phyloP scores from a whole-genome alignment of 768 basidiomycete genomes.

The Trametes gibbosa region DNA sequence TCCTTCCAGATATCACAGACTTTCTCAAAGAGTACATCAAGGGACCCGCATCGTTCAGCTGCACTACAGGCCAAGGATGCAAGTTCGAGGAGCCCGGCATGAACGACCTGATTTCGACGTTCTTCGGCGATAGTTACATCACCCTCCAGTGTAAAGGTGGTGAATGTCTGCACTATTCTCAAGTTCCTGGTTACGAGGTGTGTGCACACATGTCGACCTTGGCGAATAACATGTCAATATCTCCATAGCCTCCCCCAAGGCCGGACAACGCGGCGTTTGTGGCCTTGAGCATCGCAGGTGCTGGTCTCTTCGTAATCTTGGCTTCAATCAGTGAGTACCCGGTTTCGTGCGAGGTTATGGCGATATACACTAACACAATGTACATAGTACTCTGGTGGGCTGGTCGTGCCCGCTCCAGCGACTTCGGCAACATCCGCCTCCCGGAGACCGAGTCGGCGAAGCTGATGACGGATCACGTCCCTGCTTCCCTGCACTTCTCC shows the following conservation, averaged over 20 bases:
- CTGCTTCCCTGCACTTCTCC: conserved; percentile 90
- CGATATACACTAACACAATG: not conserved
- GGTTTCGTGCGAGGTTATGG: conserved; percentile 4
- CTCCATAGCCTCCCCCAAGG: conserved; percentile 63
- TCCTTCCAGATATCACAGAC: conserved; percentile 78
- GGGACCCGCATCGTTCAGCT: conserved; percentile 87
- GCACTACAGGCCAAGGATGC: conserved; percentile 69
- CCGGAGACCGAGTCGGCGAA: conserved; percentile 80
- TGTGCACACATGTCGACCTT: conserved; percentile 23
- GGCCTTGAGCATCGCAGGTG: conserved; percentile 79
- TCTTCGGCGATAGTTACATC: conserved; percentile 92
- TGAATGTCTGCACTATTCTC: conserved; percentile 90
- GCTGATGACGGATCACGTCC: conserved; percentile 92
- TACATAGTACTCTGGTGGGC: conserved; percentile 82
- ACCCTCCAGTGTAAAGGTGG: conserved; percentile 84
- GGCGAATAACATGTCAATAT: not conserved
- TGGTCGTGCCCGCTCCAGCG: conserved; percentile 67
- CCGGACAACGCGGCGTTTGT: conserved; percentile 83
- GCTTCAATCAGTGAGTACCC: conserved; percentile 52
- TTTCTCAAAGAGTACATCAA: conserved; percentile 87
- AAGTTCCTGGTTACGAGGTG: conserved; percentile 91
- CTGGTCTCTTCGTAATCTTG: conserved; percentile 69
- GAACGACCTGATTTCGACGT: conserved; percentile 90
- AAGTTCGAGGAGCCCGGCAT: conserved; percentile 94
- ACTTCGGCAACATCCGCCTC: conserved; percentile 69